phyloP scores from a whole-genome alignment of 2,329 filamentous ascomycete genomes.

The Purpureocillium takamizusanense region DNA sequence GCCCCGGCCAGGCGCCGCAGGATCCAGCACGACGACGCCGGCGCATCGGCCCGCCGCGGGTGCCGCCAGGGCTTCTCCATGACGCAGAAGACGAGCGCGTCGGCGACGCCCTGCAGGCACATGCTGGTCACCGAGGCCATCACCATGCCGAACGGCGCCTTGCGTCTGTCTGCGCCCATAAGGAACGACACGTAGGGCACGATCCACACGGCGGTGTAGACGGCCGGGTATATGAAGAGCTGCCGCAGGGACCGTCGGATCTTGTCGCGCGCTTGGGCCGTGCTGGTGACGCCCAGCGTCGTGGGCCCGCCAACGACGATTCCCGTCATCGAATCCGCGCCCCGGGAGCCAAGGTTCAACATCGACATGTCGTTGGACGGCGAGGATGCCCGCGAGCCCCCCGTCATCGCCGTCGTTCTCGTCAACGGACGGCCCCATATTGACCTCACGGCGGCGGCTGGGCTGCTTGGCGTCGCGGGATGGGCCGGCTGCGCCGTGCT shows the following conservation, averaged over 20 bases:
- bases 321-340: constrained; percentile 6
- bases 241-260: constrained; percentile 61
- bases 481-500: too few relatives aligned
- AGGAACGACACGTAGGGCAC: constrained; percentile 60
- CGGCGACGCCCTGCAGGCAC: constrained; percentile 56
- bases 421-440: neutral
- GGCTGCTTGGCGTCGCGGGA: too few relatives aligned
- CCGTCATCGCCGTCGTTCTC: neutral
- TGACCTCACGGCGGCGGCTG: too few relatives aligned
- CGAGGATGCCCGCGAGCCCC: constrained; percentile 10
- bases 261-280: constrained; percentile 36
- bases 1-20: constrained; percentile 1
- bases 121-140: constrained; percentile 48
- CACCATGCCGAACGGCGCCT: constrained; percentile 46
- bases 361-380: constrained; percentile 16
- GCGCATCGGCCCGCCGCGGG: constrained; percentile 5
- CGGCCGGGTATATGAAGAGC: constrained; percentile 66
- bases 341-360: constrained; percentile 10
- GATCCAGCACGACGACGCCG: neutral
- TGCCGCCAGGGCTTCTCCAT: constrained; percentile 62
- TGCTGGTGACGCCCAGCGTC: constrained; percentile 14
- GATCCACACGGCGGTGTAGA: constrained; percentile 66
- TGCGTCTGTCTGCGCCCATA: constrained; percentile 20
- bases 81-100: constrained; percentile 58
- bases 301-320: constrained; percentile 9